phyloP scores from a whole-genome alignment of 2,329 filamentous ascomycete genomes.

The Pyrenochaeta sp. region DNA sequence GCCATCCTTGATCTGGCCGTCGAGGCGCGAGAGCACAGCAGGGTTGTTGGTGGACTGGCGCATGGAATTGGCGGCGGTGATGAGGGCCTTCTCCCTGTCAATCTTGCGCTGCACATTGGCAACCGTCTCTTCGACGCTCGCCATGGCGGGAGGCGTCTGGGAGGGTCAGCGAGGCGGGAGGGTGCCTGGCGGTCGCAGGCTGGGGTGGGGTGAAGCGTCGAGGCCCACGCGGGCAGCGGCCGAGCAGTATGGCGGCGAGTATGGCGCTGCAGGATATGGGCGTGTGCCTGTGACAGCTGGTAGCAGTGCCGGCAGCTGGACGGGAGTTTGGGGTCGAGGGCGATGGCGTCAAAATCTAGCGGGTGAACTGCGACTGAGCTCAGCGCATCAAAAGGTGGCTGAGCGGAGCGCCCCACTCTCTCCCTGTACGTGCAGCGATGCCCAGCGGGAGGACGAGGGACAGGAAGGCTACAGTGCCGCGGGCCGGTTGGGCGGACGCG shows the following conservation, averaged over 20 bases:
- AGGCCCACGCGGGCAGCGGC: conserved; percentile 36
- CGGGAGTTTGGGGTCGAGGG: conserved; percentile 9
- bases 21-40: conserved; percentile 85
- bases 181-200: conserved; percentile 37
- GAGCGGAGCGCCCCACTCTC: conserved; percentile 30
- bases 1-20: conserved; percentile 93
- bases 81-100: conserved; percentile 93
- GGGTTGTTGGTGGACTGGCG: conserved; percentile 95
- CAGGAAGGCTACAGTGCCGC: conserved; percentile 11
- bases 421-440: conserved; percentile 29
- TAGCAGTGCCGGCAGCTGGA: conserved; percentile 27
- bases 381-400: conserved; percentile 35
- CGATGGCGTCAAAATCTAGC: conserved; percentile 36
- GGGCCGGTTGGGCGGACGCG: conserved; percentile 4
- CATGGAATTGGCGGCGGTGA: conserved; percentile 94
- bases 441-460: conserved; percentile 18
- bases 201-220: conserved; percentile 24
- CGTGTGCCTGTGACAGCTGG: conserved; percentile 12
- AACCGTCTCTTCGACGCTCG: conserved; percentile 69
- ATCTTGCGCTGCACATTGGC: conserved; percentile 95
- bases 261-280: conserved; percentile 15
- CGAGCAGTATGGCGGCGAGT: conserved; percentile 17
- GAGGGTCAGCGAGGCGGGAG: conserved; percentile 26
- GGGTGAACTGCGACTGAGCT: conserved; percentile 32
- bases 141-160: conserved; percentile 54